phyloP scores from a whole-genome alignment of 1,284 basidiomycete genomes.

The Ganoderma multipileum region DNA sequence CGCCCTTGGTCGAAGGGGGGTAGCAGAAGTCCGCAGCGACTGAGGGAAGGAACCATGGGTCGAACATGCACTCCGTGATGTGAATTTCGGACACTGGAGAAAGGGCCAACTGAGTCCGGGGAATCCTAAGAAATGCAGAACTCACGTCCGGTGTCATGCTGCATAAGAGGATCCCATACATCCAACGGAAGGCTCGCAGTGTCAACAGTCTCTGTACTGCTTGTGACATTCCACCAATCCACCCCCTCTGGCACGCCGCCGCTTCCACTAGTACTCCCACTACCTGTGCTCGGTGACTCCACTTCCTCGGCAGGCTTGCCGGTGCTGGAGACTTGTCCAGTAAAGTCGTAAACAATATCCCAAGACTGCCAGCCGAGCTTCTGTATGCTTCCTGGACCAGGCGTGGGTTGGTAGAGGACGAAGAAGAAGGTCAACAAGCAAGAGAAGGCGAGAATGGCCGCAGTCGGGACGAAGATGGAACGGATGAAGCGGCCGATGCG shows the following conservation, averaged over 20 bases:
- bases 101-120: background rate
- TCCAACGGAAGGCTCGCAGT: constrained; percentile 79
- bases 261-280: constrained; percentile 14
- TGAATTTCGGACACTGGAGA: constrained; percentile 79
- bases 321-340: background rate
- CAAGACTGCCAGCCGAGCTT: constrained; percentile 92
- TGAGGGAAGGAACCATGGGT: constrained; percentile 54
- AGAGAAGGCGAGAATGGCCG: constrained; percentile 69
- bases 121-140: background rate
- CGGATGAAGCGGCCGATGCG: constrained; percentile 50
- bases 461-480: constrained; percentile 62
- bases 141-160: constrained; percentile 75
- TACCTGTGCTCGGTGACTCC: constrained; percentile 19
- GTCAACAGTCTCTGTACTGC: constrained; percentile 38
- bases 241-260: constrained; percentile 42
- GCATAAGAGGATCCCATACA: constrained; percentile 80
- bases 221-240: constrained; percentile 78
- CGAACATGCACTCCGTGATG: constrained; percentile 73
- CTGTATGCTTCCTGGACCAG: constrained; percentile 74
- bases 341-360: constrained; percentile 61
- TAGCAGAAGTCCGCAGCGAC: constrained; percentile 58
- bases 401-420: constrained; percentile 76
- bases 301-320: constrained; percentile 1
- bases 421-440: constrained; percentile 78
- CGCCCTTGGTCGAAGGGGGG: constrained; percentile 72